These are phyloP conservation scores for Amanita muscaria DNA, from an alignment of 768 basidiomycete species.

Conservation along the genomic window DNA sequence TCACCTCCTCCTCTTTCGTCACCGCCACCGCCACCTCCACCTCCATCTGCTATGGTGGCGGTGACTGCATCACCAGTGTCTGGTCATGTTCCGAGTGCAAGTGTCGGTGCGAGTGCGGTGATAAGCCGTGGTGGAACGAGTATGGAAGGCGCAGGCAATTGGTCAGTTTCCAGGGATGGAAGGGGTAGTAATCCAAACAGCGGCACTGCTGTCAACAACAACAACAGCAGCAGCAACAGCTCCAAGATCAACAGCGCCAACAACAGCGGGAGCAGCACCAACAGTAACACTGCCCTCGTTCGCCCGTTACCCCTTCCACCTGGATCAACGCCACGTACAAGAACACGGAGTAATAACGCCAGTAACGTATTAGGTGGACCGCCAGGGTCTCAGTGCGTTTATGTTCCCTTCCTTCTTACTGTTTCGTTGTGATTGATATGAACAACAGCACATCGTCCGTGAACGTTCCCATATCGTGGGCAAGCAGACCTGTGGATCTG, in stretches of 20 bases:
- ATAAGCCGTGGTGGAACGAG: too few species aligned
- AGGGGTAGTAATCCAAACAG: too few species aligned
- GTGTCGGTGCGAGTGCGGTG: too few species aligned
- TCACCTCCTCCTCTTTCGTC: neutral
- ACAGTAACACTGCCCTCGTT: neutral
- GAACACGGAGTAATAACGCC: neutral
- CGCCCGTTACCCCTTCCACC: neutral
- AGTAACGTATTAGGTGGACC: neutral
- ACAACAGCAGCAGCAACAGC: neutral
- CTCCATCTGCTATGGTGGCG: neutral
- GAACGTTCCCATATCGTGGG: neutral
- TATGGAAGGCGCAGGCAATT: too few species aligned
- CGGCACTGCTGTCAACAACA: too few species aligned
- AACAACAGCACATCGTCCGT: neutral
- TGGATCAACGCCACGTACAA: neutral
- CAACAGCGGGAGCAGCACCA: neutral
- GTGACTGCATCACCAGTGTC: neutral
- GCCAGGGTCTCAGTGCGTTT: neutral
- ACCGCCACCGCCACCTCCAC: neutral
- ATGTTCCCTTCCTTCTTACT: neutral
- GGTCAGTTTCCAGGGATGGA: too few species aligned
- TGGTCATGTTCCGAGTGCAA: too few species aligned
- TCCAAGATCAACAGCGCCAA: neutral
- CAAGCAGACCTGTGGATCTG: constrained; percentile 1
- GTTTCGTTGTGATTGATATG: neutral